Conservation (phyloP, 139 green algal species). For the Chlorella sp. region DNA sequence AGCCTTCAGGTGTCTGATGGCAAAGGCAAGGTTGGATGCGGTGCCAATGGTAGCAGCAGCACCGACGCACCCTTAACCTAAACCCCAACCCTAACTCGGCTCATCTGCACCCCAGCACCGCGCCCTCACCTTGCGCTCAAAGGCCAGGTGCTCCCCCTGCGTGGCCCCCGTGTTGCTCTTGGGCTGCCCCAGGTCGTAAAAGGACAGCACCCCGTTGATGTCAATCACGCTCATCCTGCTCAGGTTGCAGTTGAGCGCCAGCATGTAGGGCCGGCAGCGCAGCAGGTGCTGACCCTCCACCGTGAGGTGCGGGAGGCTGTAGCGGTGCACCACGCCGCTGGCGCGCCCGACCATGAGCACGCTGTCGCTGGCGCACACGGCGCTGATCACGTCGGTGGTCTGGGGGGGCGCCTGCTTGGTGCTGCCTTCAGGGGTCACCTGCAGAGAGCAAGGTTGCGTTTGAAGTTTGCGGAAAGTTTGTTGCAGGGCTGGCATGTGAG, state of each 20-base stretch:
- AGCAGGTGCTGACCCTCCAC: slow-evolving; percentile 51
- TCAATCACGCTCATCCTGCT: slow-evolving; percentile 64
- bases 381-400: slow-evolving; percentile 51
- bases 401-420: slow-evolving; percentile 3
- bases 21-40: too few species aligned
- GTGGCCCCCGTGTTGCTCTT: too few species aligned
- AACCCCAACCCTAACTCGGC: background rate
- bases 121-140: slow-evolving; percentile 48
- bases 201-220: slow-evolving; percentile 65
- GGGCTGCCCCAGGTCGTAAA: slow-evolving; percentile 52
- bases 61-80: too few species aligned
- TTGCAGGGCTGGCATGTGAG: background rate
- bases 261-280: slow-evolving; percentile 22
- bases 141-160: slow-evolving; percentile 47
- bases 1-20: too few species aligned
- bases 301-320: slow-evolving; percentile 47
- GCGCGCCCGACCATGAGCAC: slow-evolving; percentile 56
- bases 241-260: slow-evolving; percentile 70
- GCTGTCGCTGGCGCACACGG: slow-evolving; percentile 41
- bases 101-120: too few species aligned
- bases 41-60: too few species aligned
- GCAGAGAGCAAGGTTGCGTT: background rate
- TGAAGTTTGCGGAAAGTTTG: too few species aligned
- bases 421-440: slow-evolving; percentile 3
- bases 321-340: slow-evolving; percentile 52